These are phyloP conservation scores for Mucor indicus DNA, from an alignment of 371 early-diverging fungal genomes.

Conservation along the genomic window DNA sequence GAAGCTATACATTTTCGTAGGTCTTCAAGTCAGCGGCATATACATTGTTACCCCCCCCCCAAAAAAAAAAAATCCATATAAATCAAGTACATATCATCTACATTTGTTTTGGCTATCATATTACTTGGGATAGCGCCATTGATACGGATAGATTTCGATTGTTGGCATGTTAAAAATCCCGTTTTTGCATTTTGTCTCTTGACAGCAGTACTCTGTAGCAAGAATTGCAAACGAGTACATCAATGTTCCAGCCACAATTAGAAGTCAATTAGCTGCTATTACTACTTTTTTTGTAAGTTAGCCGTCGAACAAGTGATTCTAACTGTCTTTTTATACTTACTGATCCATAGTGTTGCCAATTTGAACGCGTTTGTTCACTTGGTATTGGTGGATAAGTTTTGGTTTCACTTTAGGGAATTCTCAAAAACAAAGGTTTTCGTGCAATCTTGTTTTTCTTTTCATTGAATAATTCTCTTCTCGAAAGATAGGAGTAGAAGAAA, in stretches of 20 bases:
- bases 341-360: too few species aligned
- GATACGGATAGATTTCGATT: slow-evolving; percentile 18
- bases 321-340: too few species aligned
- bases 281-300: too few species aligned
- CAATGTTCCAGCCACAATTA: slow-evolving; percentile 15
- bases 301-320: too few species aligned
- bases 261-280: too few species aligned
- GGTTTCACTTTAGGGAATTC: too few species aligned
- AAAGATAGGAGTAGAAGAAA: too few species aligned
- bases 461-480: too few species aligned
- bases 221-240: slow-evolving; percentile 9
- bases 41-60: slow-evolving; percentile 7
- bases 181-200: slow-evolving; percentile 11
- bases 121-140: slow-evolving; percentile 13
- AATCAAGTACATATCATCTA: slow-evolving; percentile 15
- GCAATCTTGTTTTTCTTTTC: too few species aligned
- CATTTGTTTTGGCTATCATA: slow-evolving; percentile 12
- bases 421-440: too few species aligned
- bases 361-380: too few species aligned
- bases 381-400: too few species aligned
- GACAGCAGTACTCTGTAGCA: slow-evolving; percentile 13
- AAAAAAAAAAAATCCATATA: slow-evolving; percentile 21
- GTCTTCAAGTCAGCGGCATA: slow-evolving; percentile 7
- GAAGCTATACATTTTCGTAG: slow-evolving; percentile 8
- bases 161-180: slow-evolving; percentile 11